phyloP scores from a whole-genome alignment of 2,329 filamentous ascomycete species.

The Colletotrichum destructivum region DNA sequence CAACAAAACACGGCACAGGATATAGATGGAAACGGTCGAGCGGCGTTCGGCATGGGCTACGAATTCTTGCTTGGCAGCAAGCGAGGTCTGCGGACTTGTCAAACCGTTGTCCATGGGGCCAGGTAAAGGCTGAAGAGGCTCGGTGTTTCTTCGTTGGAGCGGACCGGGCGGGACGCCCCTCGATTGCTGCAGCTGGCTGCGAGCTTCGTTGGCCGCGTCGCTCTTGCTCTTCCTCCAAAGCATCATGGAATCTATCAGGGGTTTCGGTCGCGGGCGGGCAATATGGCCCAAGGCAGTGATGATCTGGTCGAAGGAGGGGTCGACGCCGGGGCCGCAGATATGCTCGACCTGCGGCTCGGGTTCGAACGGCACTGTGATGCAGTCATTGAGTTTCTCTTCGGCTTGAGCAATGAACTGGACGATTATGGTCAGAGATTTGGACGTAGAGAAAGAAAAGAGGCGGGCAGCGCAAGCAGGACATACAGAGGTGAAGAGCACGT shows the following conservation, averaged over 20 bases:
- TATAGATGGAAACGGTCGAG: conserved; percentile 95
- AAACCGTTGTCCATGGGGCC: conserved; percentile 51
- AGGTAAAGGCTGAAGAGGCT: conserved; percentile 69
- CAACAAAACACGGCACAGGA: conserved; percentile 92
- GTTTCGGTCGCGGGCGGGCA: conserved; percentile 92
- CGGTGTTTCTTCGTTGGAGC: conserved; percentile 81
- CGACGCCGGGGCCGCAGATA: conserved; percentile 91
- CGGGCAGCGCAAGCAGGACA: conserved; percentile 49
- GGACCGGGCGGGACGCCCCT: conserved; percentile 60
- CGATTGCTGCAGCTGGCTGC: conserved; percentile 69
- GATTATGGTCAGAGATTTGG: conserved; percentile 49
- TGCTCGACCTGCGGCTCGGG: conserved; percentile 88
- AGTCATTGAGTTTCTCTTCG: conserved; percentile 95
- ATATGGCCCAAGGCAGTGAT: conserved; percentile 95
- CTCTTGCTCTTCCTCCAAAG: conserved; percentile 97
- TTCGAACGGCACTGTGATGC: conserved; percentile 84
- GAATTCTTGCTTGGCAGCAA: conserved; percentile 75
- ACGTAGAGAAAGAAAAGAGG: neutral
- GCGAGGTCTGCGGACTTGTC: conserved; percentile 51
- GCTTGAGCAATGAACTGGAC: conserved; percentile 90
- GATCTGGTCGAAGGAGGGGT: conserved; percentile 92
- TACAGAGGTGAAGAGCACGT: conserved; percentile 94
- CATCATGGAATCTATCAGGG: conserved; percentile 97
- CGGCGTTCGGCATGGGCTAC: conserved; percentile 87
- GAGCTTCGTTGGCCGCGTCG: conserved; percentile 83